phyloP scores from a whole-genome alignment of 495 filamentous ascomycete genomes.

The Podospora comata region DNA sequence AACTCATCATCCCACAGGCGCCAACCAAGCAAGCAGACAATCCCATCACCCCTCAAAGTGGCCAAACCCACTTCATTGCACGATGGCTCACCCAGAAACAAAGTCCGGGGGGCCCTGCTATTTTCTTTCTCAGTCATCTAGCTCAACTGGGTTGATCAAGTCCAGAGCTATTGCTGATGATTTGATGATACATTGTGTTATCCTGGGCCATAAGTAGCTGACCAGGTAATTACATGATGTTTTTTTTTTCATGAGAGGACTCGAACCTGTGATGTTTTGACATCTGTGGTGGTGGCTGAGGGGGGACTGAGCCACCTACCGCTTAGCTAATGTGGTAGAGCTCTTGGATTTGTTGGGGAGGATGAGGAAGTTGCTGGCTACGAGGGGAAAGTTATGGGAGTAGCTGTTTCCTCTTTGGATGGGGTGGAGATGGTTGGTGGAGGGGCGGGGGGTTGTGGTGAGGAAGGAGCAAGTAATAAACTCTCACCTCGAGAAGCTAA shows the following conservation, averaged over 20 bases:
- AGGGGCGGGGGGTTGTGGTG: not conserved
- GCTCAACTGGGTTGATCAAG: no score
- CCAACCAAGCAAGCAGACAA: no score
- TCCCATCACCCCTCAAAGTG: no score
- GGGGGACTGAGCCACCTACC: not conserved
- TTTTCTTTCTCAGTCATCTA: no score
- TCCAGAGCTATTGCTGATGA: no score
- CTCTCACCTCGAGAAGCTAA: not conserved
- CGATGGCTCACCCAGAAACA: no score
- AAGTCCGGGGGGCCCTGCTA: no score
- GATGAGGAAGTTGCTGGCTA: not conserved
- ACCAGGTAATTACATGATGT: no score
- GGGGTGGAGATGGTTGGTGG: not conserved
- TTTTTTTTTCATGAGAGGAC: not conserved
- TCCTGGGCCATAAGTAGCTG: no score
- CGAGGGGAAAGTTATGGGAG: not conserved
- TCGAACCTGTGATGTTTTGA: not conserved
- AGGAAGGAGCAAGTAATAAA: not conserved
- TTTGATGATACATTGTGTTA: no score
- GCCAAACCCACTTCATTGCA: no score
- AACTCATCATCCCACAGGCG: not conserved
- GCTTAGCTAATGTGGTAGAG: not conserved
- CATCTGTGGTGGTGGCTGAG: not conserved
- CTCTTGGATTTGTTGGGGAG: not conserved
- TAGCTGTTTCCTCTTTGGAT: not conserved